A percentile compares a stretch with the other conserved stretches of the same genome.
Conservation (phyloP, 352 stramenopile genomes). For the Globisporangium ultimum region DNA sequence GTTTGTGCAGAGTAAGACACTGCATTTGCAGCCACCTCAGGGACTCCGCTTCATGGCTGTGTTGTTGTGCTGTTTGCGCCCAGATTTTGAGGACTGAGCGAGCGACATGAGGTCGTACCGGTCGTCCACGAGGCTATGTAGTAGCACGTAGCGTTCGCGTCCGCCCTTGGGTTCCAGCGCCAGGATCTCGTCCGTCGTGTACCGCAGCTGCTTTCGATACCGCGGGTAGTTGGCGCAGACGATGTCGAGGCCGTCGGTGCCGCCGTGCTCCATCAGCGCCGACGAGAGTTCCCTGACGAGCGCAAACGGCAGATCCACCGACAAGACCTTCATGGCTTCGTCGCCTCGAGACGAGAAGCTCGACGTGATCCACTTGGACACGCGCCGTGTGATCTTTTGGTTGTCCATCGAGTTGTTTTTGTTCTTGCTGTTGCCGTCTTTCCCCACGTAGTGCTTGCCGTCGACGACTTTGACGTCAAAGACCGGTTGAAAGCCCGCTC, state of each 20-base stretch:
- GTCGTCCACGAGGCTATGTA: conserved; percentile 83
- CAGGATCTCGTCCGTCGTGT: conserved; percentile 75
- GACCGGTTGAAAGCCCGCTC: conserved; percentile 41
- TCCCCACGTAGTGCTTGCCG: conserved; percentile 41
- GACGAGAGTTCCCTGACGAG: conserved; percentile 81
- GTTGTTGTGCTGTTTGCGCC: conserved; percentile 20
- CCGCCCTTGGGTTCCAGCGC: conserved; percentile 43
- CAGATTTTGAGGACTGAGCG: conserved; percentile 36
- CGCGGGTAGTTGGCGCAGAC: conserved; percentile 55
- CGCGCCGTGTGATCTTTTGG: conserved; percentile 78
- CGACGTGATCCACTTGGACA: conserved; percentile 84
- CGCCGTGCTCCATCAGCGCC: conserved; percentile 70
- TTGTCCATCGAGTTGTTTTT: conserved; percentile 61
- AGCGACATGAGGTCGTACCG: conserved; percentile 88
- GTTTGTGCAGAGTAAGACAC: too few relatives aligned
- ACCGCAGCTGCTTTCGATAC: conserved; percentile 81
- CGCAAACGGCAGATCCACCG: conserved; percentile 74
- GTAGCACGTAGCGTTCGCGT: conserved; percentile 75
- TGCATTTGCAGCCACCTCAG: neutral
- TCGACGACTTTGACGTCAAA: conserved; percentile 81
- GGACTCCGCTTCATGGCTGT: conserved; percentile 10
- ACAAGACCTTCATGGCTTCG: conserved; percentile 83
- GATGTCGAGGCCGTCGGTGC: conserved; percentile 40
- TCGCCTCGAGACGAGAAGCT: conserved; percentile 72
- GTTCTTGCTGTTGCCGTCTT: conserved; percentile 57